Base-by-base conservation (phyloP, 306 rosid species). In the Vigna mungo region DNA sequence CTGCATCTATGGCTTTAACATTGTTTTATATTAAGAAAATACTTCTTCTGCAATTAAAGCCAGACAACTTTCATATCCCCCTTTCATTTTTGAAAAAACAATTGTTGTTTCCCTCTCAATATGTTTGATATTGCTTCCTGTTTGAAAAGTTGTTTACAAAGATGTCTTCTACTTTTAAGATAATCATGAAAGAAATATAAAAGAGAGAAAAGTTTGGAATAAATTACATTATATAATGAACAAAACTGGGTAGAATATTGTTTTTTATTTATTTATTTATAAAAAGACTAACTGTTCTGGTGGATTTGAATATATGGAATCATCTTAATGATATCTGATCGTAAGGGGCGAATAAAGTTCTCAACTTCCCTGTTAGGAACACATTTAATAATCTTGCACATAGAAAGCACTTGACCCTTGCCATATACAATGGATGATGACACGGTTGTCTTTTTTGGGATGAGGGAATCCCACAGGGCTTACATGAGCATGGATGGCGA, bases 401-500 rank as follows among this genome's bases (percentile, higher is more conserved):
- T 70, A 46, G 78, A 71, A 82, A 74, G 56, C 78, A 23, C 81
- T 75, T 77, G 68, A 82, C 53, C 86, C 84, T 84, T 83, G 71
- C 78, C 37, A 70, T 70, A 79, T 74, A 86, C 67, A 56, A 66
- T 78, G 81, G 75, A 76, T 82, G 82, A 85, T 75, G 72, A 76
- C 74, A 48, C 51, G 21, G 18, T 71, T 76, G 32, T 49, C 78
- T 82, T 93, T 67, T 86, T 82, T 87, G 88, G 91, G 86, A 89
- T 84, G 79, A 89, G 91, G 78, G 78, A 80, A 74, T 81, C 80
- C 63, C 80, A 47, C 53, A 69, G 70, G 68, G 47, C 81, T 82
- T 88, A 83, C 78, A 78, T 66, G 85, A 63, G 86, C 58, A 72
- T 76, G 23, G 85, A 90, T 88, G 88, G 90, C 8, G 86, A 87